These are phyloP conservation scores for Penicillium thymicola DNA, from an alignment of 2,329 filamentous ascomycete genomes.

Conservation along the genomic window DNA sequence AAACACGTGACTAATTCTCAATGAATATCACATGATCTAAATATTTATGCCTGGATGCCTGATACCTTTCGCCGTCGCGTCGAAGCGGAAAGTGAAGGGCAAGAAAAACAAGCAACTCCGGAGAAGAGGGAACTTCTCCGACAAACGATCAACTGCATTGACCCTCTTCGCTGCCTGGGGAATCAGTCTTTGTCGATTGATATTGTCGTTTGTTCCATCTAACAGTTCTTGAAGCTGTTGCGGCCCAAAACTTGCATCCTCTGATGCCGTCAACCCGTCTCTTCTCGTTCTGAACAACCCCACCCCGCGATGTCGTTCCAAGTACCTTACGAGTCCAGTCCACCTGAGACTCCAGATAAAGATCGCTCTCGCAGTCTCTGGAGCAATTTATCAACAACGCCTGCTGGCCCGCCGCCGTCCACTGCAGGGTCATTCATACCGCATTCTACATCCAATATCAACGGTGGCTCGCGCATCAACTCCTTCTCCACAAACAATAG, in stretches of 20 bases:
- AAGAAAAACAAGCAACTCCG: slow-evolving; percentile 6
- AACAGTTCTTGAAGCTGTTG: slow-evolving; percentile 13
- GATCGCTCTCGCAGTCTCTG: slow-evolving; percentile 33
- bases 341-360: slow-evolving; percentile 40
- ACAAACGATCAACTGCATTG: neutral
- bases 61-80: slow-evolving; percentile 11
- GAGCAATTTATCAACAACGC: slow-evolving; percentile 54
- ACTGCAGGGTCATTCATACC: slow-evolving; percentile 55
- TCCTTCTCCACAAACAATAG: slow-evolving; percentile 7
- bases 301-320: slow-evolving; percentile 33
- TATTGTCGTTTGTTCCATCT: neutral
- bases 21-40: neutral
- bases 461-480: slow-evolving; percentile 51
- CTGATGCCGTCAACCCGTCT: slow-evolving; percentile 8
- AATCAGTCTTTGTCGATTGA: neutral
- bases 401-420: slow-evolving; percentile 55
- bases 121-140: neutral
- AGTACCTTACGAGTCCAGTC: slow-evolving; percentile 35
- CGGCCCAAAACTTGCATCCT: slow-evolving; percentile 18
- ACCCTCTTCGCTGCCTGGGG: neutral
- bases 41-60: neutral
- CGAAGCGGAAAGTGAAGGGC: slow-evolving; percentile 6
- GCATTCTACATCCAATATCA: slow-evolving; percentile 50
- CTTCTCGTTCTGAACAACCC: neutral
- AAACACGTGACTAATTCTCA: rapidly evolving